A percentile compares a stretch with the other conserved stretches of the same genome.
These are phyloP conservation scores for Pseudonitzschia multistriata DNA, from an alignment of 108 stramenopile species.

Conservation along the genomic window DNA sequence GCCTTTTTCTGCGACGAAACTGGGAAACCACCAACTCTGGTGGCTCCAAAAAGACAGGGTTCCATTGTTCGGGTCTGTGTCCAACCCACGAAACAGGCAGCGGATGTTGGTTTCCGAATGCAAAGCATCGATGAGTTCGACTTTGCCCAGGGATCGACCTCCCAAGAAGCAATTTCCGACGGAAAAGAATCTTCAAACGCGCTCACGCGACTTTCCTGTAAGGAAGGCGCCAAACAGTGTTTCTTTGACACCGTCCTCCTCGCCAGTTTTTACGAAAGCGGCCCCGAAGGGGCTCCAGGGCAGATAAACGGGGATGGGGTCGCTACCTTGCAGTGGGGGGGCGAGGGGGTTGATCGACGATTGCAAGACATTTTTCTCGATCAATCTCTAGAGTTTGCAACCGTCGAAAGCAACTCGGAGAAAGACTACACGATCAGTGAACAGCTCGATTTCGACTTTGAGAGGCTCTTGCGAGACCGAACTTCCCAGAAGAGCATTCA, in stretches of 20 bases:
- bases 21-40: neutral
- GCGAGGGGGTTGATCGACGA: neutral
- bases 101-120: constrained; percentile 29
- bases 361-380: neutral
- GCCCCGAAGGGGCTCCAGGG: neutral
- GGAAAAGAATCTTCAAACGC: neutral
- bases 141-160: constrained; percentile 17
- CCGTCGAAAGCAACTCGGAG: neutral
- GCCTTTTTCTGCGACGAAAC: constrained; percentile 10
- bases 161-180: constrained; percentile 17
- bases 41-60: constrained; percentile 7
- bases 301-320: constrained; percentile 6
- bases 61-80: constrained; percentile 13
- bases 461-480: neutral
- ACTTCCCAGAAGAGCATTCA: neutral
- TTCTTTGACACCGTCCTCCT: constrained; percentile 14
- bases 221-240: constrained; percentile 14
- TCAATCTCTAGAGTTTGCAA: neutral
- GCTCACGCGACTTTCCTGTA: constrained; percentile 13
- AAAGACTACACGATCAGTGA: too few relatives aligned
- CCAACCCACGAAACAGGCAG: constrained; percentile 17
- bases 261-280: constrained; percentile 9
- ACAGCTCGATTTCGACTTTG: too few relatives aligned
- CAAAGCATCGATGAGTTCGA: constrained; percentile 17
- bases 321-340: constrained; percentile 19